phyloP scores from a whole-genome alignment of 2,329 filamentous ascomycete genomes.

The Colletotrichum theobromicola region DNA sequence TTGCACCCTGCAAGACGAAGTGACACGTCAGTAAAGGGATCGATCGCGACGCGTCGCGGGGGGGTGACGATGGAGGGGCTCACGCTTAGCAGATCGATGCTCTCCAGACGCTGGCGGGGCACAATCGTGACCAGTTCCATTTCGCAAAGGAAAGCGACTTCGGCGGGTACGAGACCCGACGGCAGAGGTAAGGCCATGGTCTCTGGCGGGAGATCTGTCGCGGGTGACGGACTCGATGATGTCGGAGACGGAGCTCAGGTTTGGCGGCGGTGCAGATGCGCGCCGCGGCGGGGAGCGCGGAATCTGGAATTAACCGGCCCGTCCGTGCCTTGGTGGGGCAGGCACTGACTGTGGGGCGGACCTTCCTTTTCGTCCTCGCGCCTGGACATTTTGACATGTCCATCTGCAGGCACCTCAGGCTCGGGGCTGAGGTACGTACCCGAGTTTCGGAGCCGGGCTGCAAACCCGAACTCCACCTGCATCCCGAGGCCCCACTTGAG shows the following conservation, averaged over 20 bases:
- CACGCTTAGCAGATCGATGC: conserved; percentile 84
- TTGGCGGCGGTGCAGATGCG: background rate
- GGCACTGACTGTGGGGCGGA: background rate
- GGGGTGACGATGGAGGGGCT: conserved; percentile 35
- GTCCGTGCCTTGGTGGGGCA: background rate
- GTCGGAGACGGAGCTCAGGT: background rate
- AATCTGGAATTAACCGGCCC: conserved; percentile 6
- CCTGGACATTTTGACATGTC: background rate
- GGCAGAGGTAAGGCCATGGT: conserved; percentile 57
- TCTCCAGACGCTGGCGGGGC: conserved; percentile 87
- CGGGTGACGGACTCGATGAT: background rate
- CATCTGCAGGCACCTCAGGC: background rate
- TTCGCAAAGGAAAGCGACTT: conserved; percentile 94
- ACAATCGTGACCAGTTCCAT: conserved; percentile 96
- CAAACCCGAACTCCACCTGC: background rate
- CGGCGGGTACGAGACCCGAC: conserved; percentile 74
- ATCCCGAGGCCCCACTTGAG: background rate
- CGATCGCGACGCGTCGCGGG: conserved; percentile 5
- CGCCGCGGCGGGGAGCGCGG: background rate
- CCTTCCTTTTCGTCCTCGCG: background rate
- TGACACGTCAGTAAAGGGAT: background rate
- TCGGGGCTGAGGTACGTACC: background rate
- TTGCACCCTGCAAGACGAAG: conserved; percentile 67
- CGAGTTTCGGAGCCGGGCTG: background rate
- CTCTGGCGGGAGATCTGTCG: background rate